These are phyloP conservation scores for Scolecobasidium constrictum DNA, from an alignment of 2,329 filamentous ascomycete genomes.

Conservation along the genomic window DNA sequence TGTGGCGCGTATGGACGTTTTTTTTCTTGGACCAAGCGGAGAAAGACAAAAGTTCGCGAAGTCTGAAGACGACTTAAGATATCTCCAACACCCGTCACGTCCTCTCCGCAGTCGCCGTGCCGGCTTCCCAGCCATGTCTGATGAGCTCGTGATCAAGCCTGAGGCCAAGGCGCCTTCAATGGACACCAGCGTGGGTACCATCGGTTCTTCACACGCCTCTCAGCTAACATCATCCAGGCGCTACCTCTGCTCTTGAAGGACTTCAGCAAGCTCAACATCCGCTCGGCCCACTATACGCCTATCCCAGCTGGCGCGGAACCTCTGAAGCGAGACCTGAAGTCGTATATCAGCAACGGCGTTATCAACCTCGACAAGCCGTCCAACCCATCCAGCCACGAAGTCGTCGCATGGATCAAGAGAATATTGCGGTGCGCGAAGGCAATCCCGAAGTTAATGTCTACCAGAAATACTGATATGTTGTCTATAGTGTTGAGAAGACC, in stretches of 20 bases:
- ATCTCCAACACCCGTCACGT: too few species aligned
- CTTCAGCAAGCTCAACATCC: constrained; percentile 56
- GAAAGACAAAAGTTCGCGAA: background rate
- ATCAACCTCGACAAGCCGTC: constrained; percentile 98
- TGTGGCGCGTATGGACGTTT: constrained; percentile 4
- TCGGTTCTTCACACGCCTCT: too few species aligned
- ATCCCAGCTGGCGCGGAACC: constrained; percentile 89
- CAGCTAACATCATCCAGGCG: too few species aligned
- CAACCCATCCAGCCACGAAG: constrained; percentile 96
- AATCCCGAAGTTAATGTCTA: background rate
- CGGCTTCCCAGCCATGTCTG: too few species aligned
- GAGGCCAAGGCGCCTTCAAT: constrained; percentile 67
- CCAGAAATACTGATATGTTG: background rate
- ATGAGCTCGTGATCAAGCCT: constrained; percentile 5
- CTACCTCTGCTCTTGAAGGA: background rate
- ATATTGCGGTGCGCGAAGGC: constrained; percentile 63
- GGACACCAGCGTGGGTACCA: constrained; percentile 77
- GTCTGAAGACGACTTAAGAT: too few species aligned
- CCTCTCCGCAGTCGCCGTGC: too few species aligned
- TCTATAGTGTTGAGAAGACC: constrained; percentile 76
- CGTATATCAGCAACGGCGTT: constrained; percentile 91
- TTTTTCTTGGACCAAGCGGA: background rate
- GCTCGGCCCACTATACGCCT: constrained; percentile 93
- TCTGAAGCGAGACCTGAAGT: constrained; percentile 88
- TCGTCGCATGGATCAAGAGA: constrained; percentile 98